Base-by-base conservation (phyloP, 306 rosid genomes). In the Dalbergia oliveri region DNA sequence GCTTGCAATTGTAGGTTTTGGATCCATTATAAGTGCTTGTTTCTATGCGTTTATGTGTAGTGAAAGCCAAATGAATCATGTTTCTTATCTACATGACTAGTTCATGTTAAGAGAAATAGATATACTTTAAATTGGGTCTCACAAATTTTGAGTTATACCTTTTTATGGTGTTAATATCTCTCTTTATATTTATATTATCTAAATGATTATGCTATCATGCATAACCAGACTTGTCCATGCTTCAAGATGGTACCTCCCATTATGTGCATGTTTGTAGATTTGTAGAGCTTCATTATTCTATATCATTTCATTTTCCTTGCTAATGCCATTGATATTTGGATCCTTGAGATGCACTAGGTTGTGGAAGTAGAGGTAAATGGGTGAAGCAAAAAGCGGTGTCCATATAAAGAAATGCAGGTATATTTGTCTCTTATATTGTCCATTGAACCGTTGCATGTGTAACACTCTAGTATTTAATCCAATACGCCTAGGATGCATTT, bases 331-430 rank as follows among this genome's bases (percentile, higher is more conserved):
- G 69, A 80, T 72, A 21, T 51, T 77, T 31, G 50, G 62, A 68
- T 69, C 56, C 37, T 79, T 82, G 85, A 18, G 16, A 73, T 82
- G 72, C 71, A 47, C 64, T 84, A 93, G 99, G 98, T 93, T 81
- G 79, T 90, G 63, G 98, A 95, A 90, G 97, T 93, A 54, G 99
- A 95, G 88, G 85, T 95, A 23, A 83, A 93, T 75, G 99, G 78
- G 81, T 76, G 84, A 93, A 89, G 89, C 98, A 95, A 83, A 89
- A 81, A 95, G 99, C 84, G 97, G 99, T 59, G 98, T 95, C 68
- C 97, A 63, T 69, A 91, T 95, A 85, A 95, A 90, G 87, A 95
- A 93, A 26, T 93, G 98, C 98, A 91, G 98, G 97, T 94, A 87
- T 43, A 66, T 53, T 77, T 78, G 71, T 41, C 76, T 73, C 50